Percentiles rank a stretch among this genome's conserved stretches.
These are phyloP conservation scores for Psophocarpus tetragonolobus DNA, from an alignment of 306 rosid species.

Conservation along the genomic window DNA sequence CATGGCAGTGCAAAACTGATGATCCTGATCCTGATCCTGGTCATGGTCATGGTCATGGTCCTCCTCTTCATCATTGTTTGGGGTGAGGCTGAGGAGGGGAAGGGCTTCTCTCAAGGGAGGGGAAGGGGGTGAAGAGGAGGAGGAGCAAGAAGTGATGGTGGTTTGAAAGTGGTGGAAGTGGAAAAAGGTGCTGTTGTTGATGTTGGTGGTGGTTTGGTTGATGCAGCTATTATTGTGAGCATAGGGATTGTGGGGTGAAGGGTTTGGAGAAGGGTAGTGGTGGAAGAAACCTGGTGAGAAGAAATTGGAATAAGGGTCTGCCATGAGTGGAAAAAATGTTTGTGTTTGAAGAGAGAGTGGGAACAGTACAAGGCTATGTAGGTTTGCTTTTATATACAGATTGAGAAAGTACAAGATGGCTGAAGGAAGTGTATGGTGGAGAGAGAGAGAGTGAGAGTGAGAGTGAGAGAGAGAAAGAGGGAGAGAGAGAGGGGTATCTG, in stretches of 20 bases:
- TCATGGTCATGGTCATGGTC: background rate
- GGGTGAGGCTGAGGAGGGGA: slow-evolving; percentile 59
- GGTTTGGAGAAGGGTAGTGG: background rate
- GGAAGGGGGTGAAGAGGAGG: slow-evolving; percentile 48
- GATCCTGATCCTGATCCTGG: background rate
- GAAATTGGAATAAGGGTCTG: slow-evolving; percentile 42
- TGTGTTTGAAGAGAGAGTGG: slow-evolving; percentile 27
- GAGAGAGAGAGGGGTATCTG: slow-evolving; percentile 20
- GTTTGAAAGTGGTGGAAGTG: slow-evolving; percentile 20
- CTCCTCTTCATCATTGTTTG: slow-evolving; percentile 32
- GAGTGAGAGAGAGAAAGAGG: background rate
- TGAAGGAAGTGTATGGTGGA: slow-evolving; percentile 71
- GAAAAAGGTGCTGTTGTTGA: slow-evolving; percentile 4
- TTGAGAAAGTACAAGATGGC: slow-evolving; percentile 71
- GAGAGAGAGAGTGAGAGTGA: slow-evolving; percentile 42
- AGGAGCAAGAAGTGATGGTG: background rate
- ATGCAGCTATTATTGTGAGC: slow-evolving; percentile 37
- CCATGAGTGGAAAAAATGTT: slow-evolving; percentile 35
- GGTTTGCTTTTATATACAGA: slow-evolving; percentile 38
- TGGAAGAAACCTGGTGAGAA: slow-evolving; percentile 27
- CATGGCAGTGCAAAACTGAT: slow-evolving; percentile 34
- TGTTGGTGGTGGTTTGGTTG: background rate
- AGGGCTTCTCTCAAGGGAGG: slow-evolving; percentile 83
- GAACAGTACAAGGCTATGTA: slow-evolving; percentile 35
- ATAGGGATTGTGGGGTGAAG: slow-evolving; percentile 21